A percentile compares a stretch with the other conserved stretches of the same genome.
Conservation (phyloP, 257 asterid species). For the Ophiorrhiza pumila region DNA sequence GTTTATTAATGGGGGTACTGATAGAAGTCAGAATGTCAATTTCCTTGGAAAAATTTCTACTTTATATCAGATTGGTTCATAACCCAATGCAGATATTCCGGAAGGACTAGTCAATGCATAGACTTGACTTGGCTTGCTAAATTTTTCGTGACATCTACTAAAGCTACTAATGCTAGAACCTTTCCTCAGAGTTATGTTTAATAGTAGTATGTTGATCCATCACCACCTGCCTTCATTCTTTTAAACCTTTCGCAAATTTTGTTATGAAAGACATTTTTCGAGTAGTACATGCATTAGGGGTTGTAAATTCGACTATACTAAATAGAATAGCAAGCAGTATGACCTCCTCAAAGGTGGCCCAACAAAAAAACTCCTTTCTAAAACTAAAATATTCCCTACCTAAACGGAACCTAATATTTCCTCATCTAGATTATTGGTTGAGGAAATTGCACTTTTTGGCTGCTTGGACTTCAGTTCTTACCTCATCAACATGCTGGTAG, state of each 20-base stretch:
- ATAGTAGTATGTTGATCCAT: not conserved
- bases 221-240: not conserved
- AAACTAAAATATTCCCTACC: too few species aligned
- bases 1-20: not conserved
- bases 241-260: not conserved
- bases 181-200: not conserved
- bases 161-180: not conserved
- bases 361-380: too few species aligned
- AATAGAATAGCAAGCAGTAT: not conserved
- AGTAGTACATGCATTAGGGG: not conserved
- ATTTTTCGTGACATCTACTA: not conserved
- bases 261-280: not conserved
- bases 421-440: not conserved
- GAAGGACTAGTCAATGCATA: not conserved
- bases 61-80: not conserved
- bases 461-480: not conserved
- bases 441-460: not conserved
- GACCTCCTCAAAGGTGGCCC: too few species aligned
- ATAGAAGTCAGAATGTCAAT: not conserved
- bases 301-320: not conserved
- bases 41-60: not conserved
- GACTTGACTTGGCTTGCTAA: not conserved
- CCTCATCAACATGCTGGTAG: not conserved
- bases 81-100: not conserved
- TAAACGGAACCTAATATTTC: too few species aligned